Base-by-base conservation (phyloP, 371 early-diverging fungal genomes). In the Mortierella sp. region DNA sequence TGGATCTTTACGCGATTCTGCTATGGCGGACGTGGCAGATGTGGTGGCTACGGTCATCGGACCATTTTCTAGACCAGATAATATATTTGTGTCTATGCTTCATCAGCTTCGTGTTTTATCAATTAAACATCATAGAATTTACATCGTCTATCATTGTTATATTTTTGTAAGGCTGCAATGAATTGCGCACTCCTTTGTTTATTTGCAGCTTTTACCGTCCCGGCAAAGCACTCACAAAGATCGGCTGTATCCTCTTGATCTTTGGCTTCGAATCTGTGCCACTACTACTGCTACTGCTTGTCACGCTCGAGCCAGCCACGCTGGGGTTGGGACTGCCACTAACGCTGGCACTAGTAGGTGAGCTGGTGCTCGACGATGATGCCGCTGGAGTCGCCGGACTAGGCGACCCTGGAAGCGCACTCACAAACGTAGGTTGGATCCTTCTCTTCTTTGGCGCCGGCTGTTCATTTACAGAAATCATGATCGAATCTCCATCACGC, bases 141-240 rank as follows among this genome's bases (percentile, higher is more conserved):
- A n/a, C n/a, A n/a, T n/a, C n/a, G n/a, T n/a, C n/a, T n/a, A n/a
- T n/a, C n/a, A n/a, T n/a, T n/a, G n/a, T n/a, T n/a, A n/a, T n/a
- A n/a, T n/a, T n/a, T n/a, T n/a, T n/a, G 37, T 2, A 31, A 19
- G 34, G 4, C 8, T 52, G 41, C 42, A 17, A 27, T 28, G 17
- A n/a, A 11, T 39, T 37, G 7, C 21, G 14, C 34, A n/a, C 31
- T 1, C 17, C 6, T 21, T 49, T 17, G 9, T 49, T 27, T 34
- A 34, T 34, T 34, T 7, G 11, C 4, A 26, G 15, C 50, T 1
- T 2, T 60, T 47, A 73, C 19, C 49, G 63, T 9, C 68, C 73
- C 14, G 73, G 73, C n/a, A 76, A 27, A 7, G 76, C 70, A 42
- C 76, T 69, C 37, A 76, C 76, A 56, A 76, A 69, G 23, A 37